These are phyloP conservation scores for Podaxis sp. DNA, from an alignment of 768 basidiomycete genomes.

Conservation along the genomic window DNA sequence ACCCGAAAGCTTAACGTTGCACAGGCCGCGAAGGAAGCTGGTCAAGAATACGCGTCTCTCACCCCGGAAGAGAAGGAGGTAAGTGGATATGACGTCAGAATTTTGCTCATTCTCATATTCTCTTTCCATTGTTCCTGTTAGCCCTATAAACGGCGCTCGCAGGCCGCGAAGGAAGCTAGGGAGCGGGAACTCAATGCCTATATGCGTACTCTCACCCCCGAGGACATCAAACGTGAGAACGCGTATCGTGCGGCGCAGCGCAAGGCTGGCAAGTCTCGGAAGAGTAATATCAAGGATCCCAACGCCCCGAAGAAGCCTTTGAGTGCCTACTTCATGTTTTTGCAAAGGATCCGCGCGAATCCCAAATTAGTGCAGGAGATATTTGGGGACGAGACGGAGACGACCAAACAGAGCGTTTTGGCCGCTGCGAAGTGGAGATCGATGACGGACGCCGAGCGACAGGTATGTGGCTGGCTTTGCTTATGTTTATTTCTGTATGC, in stretches of 20 bases:
- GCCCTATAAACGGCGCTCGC: slow-evolving; percentile 86
- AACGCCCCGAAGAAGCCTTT: slow-evolving; percentile 97
- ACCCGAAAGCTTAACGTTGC: slow-evolving; percentile 91
- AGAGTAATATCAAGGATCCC: slow-evolving; percentile 94
- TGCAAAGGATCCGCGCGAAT: slow-evolving; percentile 86
- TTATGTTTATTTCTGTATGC: slow-evolving; percentile 16
- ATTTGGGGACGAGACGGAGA: slow-evolving; percentile 89
- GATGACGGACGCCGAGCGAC: slow-evolving; percentile 91
- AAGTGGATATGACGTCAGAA: slow-evolving; percentile 36
- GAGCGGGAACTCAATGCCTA: slow-evolving; percentile 82
- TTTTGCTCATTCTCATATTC: slow-evolving; percentile 20
- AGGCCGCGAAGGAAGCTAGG: slow-evolving; percentile 80
- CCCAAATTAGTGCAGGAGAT: slow-evolving; percentile 72
- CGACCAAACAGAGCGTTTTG: slow-evolving; percentile 91
- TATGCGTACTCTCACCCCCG: slow-evolving; percentile 86
- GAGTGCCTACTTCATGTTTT: slow-evolving; percentile 92
- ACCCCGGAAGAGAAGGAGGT: slow-evolving; percentile 84
- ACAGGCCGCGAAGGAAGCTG: slow-evolving; percentile 93
- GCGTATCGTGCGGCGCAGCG: slow-evolving; percentile 88
- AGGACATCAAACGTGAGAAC: slow-evolving; percentile 95
- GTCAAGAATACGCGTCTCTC: slow-evolving; percentile 82
- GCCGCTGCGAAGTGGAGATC: slow-evolving; percentile 93
- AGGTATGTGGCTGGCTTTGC: slow-evolving; percentile 49
- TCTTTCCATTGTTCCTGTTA: slow-evolving; percentile 32
- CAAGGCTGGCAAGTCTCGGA: slow-evolving; percentile 88